Conservation (phyloP, 768 basidiomycete genomes). For the Lactarius pseudohatsudake region DNA sequence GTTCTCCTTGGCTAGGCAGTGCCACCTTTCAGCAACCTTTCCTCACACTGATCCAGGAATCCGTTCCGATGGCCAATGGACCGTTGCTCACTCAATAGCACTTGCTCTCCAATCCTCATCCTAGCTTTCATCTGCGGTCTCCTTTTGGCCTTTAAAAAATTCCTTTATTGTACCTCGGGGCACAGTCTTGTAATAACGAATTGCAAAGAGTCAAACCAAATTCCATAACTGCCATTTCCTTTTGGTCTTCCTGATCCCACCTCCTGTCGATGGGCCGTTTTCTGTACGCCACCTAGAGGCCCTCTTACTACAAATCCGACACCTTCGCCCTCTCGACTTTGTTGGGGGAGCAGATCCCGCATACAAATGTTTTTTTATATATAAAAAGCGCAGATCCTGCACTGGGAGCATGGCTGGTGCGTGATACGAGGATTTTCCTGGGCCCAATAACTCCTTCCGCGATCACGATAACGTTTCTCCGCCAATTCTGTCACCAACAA, state of each 20-base stretch:
- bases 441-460: constrained; percentile 35
- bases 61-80: constrained; percentile 17
- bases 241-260: constrained; percentile 31
- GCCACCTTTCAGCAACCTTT: too few relatives aligned
- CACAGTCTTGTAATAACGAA: too few relatives aligned
- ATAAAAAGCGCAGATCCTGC: constrained; percentile 32
- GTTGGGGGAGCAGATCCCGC: constrained; percentile 39
- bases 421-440: constrained; percentile 60
- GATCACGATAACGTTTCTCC: constrained; percentile 10
- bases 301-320: constrained; percentile 81
- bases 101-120: constrained; percentile 21
- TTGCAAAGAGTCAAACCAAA: too few relatives aligned
- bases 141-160: too few relatives aligned
- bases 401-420: constrained; percentile 56
- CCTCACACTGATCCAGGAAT: too few relatives aligned
- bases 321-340: constrained; percentile 63
- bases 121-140: constrained; percentile 41
- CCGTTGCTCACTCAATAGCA: constrained; percentile 23
- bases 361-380: too few relatives aligned
- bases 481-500: constrained; percentile 39
- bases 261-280: constrained; percentile 43
- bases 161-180: too few relatives aligned
- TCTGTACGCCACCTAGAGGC: constrained; percentile 57
- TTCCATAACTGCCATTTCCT: not conserved
- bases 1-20: too few relatives aligned